Evolutionary conservation across 2,329 filamentous ascomycete species (phyloP), one percentile per base, ranked within the genome.

Genomic region (Colletotrichum lentis): DNA sequence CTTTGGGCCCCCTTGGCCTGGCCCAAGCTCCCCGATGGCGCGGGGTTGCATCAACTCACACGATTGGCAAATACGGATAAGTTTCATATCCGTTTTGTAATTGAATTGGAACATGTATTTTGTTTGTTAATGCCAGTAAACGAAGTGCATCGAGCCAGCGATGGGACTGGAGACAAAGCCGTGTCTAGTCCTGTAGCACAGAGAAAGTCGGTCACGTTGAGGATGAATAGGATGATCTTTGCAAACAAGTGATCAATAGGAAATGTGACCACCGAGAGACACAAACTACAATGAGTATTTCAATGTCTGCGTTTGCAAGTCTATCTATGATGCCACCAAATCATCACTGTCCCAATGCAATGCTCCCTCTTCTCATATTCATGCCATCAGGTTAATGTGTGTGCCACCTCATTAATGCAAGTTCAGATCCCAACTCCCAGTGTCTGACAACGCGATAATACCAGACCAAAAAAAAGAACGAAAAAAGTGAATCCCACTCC

Each of bases 381-480:
- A 67, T 63, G 64, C 64, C 64, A 44, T 62, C 44, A 41, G 43
- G 35, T 35, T 35, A 41, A 24, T 50, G 39, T 44, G 54, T 64
- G 56, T 66, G 37, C 22, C 50, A 50, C 49, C 56, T 24, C 66
- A 69, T 66, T 56, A 66, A 69, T 69, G 66, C 66, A 69, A 66
- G 27, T 56, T 39, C 62, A 54, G 35, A 53, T 60, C 46, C 57
- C 35, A 60, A 52, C 57, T 39, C 65, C 54, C 41, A 54, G 65
- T 59, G 43, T 44, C 44, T 11, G 39, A 16, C 43, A 59, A 58
- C 43, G n/a, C 12, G 12, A 47, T 44, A 49, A 59, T 43, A 52
- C 24, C 56, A 59, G 56, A 59, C 56, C 43, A 41, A 50, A 11
- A 50, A 11, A 60, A 55, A 50, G 61, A 41, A 35, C 10, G 31